phyloP scores from a whole-genome alignment of 2,329 filamentous ascomycete species.

The Talaromyces amestolkiae region DNA sequence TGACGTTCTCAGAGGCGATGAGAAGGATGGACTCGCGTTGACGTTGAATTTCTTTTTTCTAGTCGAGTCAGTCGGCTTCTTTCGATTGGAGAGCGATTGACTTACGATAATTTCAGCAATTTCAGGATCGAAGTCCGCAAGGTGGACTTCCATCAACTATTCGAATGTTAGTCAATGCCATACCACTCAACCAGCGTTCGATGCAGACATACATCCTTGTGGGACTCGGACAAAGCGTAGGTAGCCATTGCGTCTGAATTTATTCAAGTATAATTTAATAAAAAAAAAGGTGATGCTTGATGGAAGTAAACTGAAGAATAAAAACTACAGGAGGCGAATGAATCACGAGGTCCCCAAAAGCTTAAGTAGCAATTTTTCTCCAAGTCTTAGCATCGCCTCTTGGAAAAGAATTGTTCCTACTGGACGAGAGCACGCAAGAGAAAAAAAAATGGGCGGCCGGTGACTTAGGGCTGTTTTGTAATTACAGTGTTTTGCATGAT shows the following conservation, averaged over 20 bases:
- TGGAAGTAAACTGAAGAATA: background rate
- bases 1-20: conserved; percentile 99
- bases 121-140: conserved; percentile 88
- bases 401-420: background rate
- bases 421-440: background rate
- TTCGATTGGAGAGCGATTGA: conserved; percentile 15
- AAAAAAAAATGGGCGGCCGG: conserved; percentile 10
- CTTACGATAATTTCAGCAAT: conserved; percentile 94
- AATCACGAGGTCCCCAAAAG: conserved; percentile 11
- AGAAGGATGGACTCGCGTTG: conserved; percentile 98
- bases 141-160: conserved; percentile 92
- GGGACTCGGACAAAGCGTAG: conserved; percentile 65
- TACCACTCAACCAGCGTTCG: too few species aligned
- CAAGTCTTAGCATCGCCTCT: background rate
- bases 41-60: conserved; percentile 92
- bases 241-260: conserved; percentile 37
- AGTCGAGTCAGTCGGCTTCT: conserved; percentile 17
- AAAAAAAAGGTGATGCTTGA: conserved; percentile 5
- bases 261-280: background rate
- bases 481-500: background rate
- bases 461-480: background rate
- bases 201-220: conserved; percentile 58
- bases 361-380: conserved; percentile 12
- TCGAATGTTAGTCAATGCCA: background rate
- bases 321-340: background rate